Percentiles rank a stretch among this genome's conserved stretches.
Conservation (phyloP, 192 early-diverging fungal genomes). For the Rhizophagus sp. region DNA sequence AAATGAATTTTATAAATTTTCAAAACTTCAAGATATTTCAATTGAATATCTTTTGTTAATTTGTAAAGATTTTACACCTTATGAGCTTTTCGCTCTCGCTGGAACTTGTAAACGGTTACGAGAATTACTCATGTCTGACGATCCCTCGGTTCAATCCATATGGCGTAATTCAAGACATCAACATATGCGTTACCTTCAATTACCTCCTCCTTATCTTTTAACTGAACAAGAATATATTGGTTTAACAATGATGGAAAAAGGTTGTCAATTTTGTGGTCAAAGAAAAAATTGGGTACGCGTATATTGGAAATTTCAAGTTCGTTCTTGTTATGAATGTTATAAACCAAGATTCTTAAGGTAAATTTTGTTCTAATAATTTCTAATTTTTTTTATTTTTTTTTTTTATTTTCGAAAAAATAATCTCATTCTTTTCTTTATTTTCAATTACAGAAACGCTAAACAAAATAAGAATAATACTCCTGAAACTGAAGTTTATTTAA, state of each 20-base stretch:
- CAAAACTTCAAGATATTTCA: not conserved
- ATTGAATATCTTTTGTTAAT: not conserved
- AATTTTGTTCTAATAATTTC: not conserved
- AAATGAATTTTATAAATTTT: not conserved
- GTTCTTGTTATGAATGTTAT: constrained; percentile 3
- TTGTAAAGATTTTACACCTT: constrained; percentile 11
- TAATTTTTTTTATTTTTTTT: not conserved
- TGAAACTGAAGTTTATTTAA: not conserved
- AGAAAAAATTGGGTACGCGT: not conserved
- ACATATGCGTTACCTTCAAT: not conserved
- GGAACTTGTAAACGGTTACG: not conserved
- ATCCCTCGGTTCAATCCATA: not conserved
- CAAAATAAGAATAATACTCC: not conserved
- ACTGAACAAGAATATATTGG: constrained; percentile 13
- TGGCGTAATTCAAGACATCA: constrained; percentile 1
- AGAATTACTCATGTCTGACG: not conserved
- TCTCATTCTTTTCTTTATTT: not conserved
- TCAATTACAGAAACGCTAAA: not conserved
- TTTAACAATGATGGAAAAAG: not conserved
- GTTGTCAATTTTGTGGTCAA: constrained; percentile 12
- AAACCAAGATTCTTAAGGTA: not conserved
- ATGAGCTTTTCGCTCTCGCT: not conserved
- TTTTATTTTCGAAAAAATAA: not conserved
- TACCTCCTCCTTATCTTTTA: constrained; percentile 8
- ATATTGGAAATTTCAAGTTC: not conserved